Base-by-base conservation (phyloP, 129 eudicot genomes). In the Flaveria ramosissima region DNA sequence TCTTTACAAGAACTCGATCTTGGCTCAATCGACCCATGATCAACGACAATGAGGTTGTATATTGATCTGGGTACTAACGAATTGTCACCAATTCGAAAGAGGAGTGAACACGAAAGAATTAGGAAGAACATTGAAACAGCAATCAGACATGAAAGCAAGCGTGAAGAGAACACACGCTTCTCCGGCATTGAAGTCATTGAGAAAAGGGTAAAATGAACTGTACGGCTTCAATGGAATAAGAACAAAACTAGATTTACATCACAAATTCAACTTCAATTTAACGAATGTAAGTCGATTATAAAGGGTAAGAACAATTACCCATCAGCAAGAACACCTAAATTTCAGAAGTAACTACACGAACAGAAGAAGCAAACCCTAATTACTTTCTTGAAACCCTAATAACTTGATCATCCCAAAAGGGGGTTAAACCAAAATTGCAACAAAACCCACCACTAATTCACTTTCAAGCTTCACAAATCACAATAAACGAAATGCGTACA, bases 41-140 rank as follows among this genome's bases (percentile, higher is more conserved):
- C 87, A 80, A 69, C 81, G 3, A 84, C 78, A 64, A 90, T 78
- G 9, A 77, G 79, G 7, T 81, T 82, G 82, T 83, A 85, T 76
- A 86, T 82, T 20, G 97, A 89, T 10, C 72, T 78, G 68, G 90
- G 87, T 59, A 85, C 76, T 20, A 80, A 82, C n/a, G 92, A 82
- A 83, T 62, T 84, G 59, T 81, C 84, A 42, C 77, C 75, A 8
- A 82, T 83, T 57, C 88, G 85, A 68, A 83, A 80, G 12, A 91
- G 82, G 65, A 89, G 86, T 14, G 85, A 60, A 11, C 91, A 75
- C 1, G 93, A 89, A 17, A 89, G 26, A 42, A 89, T 64, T 26
- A 93, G 62, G 68, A 93, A 84, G 75, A 89, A 79, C 82, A 90
- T 59, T 23, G 93, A 87, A 72, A 87, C 39, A 17, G 90, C 87